Evolutionary conservation across 148 eudicot species (phyloP), one percentile per base, ranked within the genome.

Genomic region (Camellia japonica): DNA sequence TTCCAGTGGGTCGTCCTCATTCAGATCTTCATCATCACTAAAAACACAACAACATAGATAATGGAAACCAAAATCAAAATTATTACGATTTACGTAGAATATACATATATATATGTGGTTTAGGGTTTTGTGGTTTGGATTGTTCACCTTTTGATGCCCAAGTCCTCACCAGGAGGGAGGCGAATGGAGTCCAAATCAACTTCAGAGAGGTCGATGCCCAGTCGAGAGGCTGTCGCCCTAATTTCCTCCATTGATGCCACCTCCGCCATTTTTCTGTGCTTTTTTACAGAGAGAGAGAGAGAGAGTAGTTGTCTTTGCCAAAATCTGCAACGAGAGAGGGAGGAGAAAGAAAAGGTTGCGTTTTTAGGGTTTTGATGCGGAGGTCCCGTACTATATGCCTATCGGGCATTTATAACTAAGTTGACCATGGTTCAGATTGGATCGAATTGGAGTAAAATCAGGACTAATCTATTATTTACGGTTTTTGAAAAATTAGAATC

Each of bases 11-110:
- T 90, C 97, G 49, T 89, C 98, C 41, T 80, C 85, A 10, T 70
- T 82, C 59, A 89, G 87, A 85, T 87, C 94, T 5, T 88, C 94
- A 63, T 91, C 94, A 41, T 91, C 92, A 59, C 94, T 91, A 20
- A 12, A 54, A 83, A 20, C 65, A 65, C 70, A 59, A 59, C 70
- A 20, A 6, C 42, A 4, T 10, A 15, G 38, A 42, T 18, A 58
- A 54, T 18, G 11, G 4, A 51, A 72, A 30, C 8, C 18, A 47
- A 52, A 13, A 23, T 15, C 49, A 20, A 58, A 7, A 0, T 14
- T 6, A 3, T 19, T 23, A 19, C 5, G 30, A 18, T 5, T 75
- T 3, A 43, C 14, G 9, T 65, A 18, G 7, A 41, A 46, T 38
- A 20, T 9, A 58, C 15, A 5, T 58, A 0, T 2, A 19, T 51